Evolutionary conservation across 495 filamentous ascomycete species (phyloP), one percentile per base, ranked within the genome.

Genomic region (Neurospora hispaniola): DNA sequence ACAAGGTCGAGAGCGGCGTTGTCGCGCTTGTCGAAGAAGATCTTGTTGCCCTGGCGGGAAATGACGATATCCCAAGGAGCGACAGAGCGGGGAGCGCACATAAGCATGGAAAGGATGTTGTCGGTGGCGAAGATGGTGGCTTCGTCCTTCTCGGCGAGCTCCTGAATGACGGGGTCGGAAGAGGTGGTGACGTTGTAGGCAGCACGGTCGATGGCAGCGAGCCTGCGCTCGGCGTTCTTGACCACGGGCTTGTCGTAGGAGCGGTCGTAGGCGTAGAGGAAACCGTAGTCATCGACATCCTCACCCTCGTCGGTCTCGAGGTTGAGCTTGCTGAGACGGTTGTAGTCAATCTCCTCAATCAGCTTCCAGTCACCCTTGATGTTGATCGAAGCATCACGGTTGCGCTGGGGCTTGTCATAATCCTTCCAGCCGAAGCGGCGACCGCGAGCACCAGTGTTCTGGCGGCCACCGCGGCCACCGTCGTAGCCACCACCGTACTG

Each of bases 61-160:
- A 99, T 95, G 79, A 99, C 91, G 73, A 99, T 90, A 82, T 99
- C 96, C 96, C 96, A 99, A 14, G 94, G 93, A 87, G 98, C 97
- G 68, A 99, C 92, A 44, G 92, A 96, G 71, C 96, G 90, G 46
- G 96, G 92, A 23, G 96, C 90, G 82, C 96, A 98, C 96, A 99
- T 99, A 76, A 99, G 90, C 95, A 98, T 98, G 71, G 94, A 97
- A 70, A 99, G 88, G 78, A 98, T 94, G 82, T 91, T 96, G 81
- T 98, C 93, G 12, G 95, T 97, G 72, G 96, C 94, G 80, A 99
- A 99, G 76, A 99, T 93, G 74, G 94, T 97, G 18, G 95, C 96
- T 81, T 97, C 94, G 79, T 97, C 90, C 88, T 96, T 97, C 76
- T 98, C 96, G 69, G 96, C 92, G 6, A 98, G 88, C 76, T 98